Conservation (phyloP, 495 filamentous ascomycete genomes). For the Tuber magnatum region DNA sequence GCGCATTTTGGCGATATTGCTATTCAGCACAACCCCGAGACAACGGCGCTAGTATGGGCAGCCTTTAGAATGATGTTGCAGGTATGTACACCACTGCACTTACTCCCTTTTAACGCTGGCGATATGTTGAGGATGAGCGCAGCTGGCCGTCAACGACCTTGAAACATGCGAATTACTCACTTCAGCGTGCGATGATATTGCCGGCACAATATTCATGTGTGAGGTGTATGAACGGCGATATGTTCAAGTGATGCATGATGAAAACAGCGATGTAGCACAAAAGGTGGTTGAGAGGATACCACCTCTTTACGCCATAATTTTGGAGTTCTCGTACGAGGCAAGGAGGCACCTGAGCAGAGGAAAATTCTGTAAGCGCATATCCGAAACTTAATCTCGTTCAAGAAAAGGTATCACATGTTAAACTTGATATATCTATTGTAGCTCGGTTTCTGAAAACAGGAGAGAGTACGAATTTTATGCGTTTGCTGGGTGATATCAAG, state of each 20-base stretch:
- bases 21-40: conserved; percentile 19
- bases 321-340: conserved; percentile 19
- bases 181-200: conserved; percentile 20
- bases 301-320: conserved; percentile 13
- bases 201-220: conserved; percentile 17
- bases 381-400: background rate
- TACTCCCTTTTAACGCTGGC: background rate
- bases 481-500: conserved; percentile 9
- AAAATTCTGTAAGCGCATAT: conserved; percentile 13
- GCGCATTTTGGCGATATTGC: conserved; percentile 21
- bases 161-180: conserved; percentile 23
- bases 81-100: conserved; percentile 3
- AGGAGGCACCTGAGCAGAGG: conserved; percentile 9
- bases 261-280: background rate
- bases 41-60: conserved; percentile 20
- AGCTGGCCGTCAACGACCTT: conserved; percentile 22
- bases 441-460: conserved; percentile 14
- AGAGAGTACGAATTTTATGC: conserved; percentile 5
- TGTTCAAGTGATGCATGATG: background rate
- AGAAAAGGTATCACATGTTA: background rate
- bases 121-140: background rate
- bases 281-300: conserved; percentile 20
- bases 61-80: conserved; percentile 25
- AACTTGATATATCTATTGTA: background rate
- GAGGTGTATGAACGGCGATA: conserved; percentile 17